These are phyloP conservation scores for Crassisporium funariophilum DNA, from an alignment of 768 basidiomycete species.

Conservation along the genomic window DNA sequence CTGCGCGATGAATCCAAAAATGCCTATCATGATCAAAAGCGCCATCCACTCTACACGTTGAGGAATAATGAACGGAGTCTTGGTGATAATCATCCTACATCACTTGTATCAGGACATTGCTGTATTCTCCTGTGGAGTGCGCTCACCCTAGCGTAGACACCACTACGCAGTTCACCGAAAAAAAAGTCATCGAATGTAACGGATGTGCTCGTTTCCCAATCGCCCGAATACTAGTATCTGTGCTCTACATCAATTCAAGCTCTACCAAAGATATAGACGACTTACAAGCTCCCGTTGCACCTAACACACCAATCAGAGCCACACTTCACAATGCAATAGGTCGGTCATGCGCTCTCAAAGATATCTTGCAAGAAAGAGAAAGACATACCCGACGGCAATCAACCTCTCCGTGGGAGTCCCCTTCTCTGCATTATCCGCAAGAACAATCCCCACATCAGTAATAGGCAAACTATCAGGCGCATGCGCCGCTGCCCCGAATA, in stretches of 20 bases:
- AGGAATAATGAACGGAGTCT: slow-evolving; percentile 48
- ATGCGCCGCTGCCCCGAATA: slow-evolving; percentile 56
- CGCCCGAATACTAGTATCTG: slow-evolving; percentile 51
- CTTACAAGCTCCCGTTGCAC: slow-evolving; percentile 71
- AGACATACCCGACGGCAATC: slow-evolving; percentile 34
- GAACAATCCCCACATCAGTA: slow-evolving; percentile 1
- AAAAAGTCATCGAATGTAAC: slow-evolving; percentile 70
- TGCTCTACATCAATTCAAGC: background rate
- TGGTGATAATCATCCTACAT: slow-evolving; percentile 45
- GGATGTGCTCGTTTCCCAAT: slow-evolving; percentile 80
- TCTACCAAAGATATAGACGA: background rate
- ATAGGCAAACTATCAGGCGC: background rate
- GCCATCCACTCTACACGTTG: slow-evolving; percentile 44
- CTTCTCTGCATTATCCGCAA: slow-evolving; percentile 27
- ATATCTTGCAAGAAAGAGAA: background rate
- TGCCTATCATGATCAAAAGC: slow-evolving; percentile 50
- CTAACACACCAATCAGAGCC: slow-evolving; percentile 65
- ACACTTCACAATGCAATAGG: slow-evolving; percentile 38
- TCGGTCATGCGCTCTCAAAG: background rate
- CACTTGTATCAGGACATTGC: background rate
- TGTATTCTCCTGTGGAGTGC: no score
- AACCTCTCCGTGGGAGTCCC: slow-evolving; percentile 45
- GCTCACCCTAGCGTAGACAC: slow-evolving; percentile 38
- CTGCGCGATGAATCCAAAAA: slow-evolving; percentile 57
- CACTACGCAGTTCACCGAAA: slow-evolving; percentile 57